These are phyloP conservation scores for Torulaspora quercuum DNA, from an alignment of 805 yeast species.

Conservation along the genomic window DNA sequence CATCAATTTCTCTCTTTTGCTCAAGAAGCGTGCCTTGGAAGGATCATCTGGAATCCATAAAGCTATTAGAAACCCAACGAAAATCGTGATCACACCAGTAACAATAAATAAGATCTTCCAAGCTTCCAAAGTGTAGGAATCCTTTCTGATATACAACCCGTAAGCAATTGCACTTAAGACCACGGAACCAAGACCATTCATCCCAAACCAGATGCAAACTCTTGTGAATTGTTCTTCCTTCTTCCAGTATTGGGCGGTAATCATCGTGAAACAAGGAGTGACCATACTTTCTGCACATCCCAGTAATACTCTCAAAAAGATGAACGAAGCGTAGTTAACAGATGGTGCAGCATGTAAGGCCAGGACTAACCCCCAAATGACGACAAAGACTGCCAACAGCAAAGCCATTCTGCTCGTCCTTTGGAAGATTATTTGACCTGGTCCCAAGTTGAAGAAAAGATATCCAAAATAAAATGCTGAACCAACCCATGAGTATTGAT, in stretches of 20 bases:
- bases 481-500: conserved; percentile 53
- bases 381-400: conserved; percentile 45
- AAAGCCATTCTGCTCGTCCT: conserved; percentile 52
- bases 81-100: conserved; percentile 56
- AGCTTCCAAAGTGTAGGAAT: conserved; percentile 42
- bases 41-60: conserved; percentile 59
- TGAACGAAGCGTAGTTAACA: conserved; percentile 43
- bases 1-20: conserved; percentile 44
- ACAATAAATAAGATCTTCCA: conserved; percentile 63
- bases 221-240: conserved; percentile 45
- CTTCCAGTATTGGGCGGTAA: conserved; percentile 59
- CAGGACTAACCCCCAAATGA: conserved; percentile 62
- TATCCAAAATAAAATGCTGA: conserved; percentile 65
- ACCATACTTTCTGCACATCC: conserved; percentile 53
- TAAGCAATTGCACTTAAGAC: conserved; percentile 55
- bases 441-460: conserved; percentile 48
- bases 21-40: conserved; percentile 45
- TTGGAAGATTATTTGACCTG: conserved; percentile 41
- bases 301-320: conserved; percentile 47
- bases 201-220: conserved; percentile 44
- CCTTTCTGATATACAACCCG: conserved; percentile 43
- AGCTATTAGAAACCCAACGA: conserved; percentile 46
- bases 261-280: conserved; percentile 54
- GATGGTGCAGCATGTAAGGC: conserved; percentile 52
- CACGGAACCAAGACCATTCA: conserved; percentile 46